A percentile compares a stretch with the other conserved stretches of the same genome.
Conservation (phyloP, 768 basidiomycete genomes). For the Pisolithus marmoratus region DNA sequence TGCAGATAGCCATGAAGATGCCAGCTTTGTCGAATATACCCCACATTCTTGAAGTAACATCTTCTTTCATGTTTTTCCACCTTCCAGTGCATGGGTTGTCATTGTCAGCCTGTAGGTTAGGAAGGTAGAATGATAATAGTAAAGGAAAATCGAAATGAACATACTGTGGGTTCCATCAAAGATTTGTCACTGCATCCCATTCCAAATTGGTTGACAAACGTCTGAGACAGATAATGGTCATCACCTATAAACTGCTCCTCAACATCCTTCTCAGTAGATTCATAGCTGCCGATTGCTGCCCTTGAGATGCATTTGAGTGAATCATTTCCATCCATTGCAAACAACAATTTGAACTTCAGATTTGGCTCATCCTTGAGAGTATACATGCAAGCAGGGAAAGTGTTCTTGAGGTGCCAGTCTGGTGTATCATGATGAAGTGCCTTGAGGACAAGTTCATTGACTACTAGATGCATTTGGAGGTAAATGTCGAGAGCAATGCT, state of each 20-base stretch:
- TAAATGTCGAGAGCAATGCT: conserved; percentile 33
- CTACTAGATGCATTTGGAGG: conserved; percentile 17
- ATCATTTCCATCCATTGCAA: conserved; percentile 11
- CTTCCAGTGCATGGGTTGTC: neutral
- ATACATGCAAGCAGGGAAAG: conserved; percentile 34
- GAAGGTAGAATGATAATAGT: neutral
- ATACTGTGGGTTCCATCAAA: too few relatives aligned
- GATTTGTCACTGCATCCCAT: too few relatives aligned
- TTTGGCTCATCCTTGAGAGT: neutral
- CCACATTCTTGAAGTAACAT: conserved; percentile 19
- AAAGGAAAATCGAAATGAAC: neutral
- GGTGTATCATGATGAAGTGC: conserved; percentile 24
- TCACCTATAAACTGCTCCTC: too few relatives aligned
- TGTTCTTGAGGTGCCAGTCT: conserved; percentile 20
- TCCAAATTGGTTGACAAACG: too few relatives aligned
- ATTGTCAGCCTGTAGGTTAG: neutral
- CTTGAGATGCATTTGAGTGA: conserved; percentile 21
- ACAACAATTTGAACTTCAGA: conserved; percentile 16
- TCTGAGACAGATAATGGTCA: too few relatives aligned
- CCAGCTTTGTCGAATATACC: conserved; percentile 33
- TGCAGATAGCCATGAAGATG: conserved; percentile 30
- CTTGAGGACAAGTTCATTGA: conserved; percentile 16
- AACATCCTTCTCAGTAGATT: conserved; percentile 18
- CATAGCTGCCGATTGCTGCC: conserved; percentile 25
- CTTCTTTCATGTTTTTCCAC: neutral